Evolutionary conservation across 176 grass and related monocot genomes (phyloP), one percentile per base, ranked within the genome.

Genomic region (Alopecurus myosuroides): DNA sequence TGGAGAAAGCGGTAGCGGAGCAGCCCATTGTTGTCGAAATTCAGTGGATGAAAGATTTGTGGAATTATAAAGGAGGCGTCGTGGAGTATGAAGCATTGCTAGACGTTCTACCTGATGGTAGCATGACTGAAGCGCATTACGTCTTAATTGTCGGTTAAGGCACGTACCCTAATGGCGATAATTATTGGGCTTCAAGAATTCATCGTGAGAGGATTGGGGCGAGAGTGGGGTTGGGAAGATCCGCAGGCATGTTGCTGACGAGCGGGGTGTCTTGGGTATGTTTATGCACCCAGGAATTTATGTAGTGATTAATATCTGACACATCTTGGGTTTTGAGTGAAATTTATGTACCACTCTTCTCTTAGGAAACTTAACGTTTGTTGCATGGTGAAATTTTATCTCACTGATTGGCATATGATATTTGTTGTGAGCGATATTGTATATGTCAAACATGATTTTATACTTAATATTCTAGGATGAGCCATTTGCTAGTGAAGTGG

Each of bases 281-380:
- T 52, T 52, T 22, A 14, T 1, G 18, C 0, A 1, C 0, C 0
- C 19, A 7, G 17, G 1, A 4, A 2, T 52, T 0, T 52, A 52
- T 52, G 19, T 6, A 5, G 50, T 52, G 19, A 18, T 52, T 20
- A 52, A 22, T 52, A 52, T 52, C 4, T 52, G 6, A 52, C 50
- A 52, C 1, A 22, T 52, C 13, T 55, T 55, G 19, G 51, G n/a
- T n/a, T 55, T 55, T 2, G 51, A n/a, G 49, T 20, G 18, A 51
- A 20, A 51, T 55, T 55, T 55, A 19, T 55, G 19, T n/a, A 55
- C 3, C 20, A 6, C 7, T 53, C 51, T 8, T n/a, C 6, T 55
- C 36, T 6, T 39, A 39, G 36, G 3, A 39, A 39, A 39, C 40
- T 41, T 41, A 41, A 41, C 8, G 6, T 56, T n/a, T 23, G 8